Evolutionary conservation across 1,284 basidiomycete genomes (phyloP).

Genomic region (Ceratobasidium sp.): DNA sequence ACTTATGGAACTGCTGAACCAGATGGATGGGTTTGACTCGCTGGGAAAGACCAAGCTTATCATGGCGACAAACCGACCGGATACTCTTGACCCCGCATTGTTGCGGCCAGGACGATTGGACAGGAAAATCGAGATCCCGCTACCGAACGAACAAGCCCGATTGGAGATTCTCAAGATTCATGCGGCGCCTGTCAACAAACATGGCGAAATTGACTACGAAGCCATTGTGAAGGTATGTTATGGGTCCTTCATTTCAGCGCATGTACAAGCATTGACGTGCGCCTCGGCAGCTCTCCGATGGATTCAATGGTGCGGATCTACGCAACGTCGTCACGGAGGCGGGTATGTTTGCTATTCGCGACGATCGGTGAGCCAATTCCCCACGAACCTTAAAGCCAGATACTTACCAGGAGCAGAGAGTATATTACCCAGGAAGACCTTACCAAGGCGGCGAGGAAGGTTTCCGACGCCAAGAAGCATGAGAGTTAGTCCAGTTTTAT

Average conservation of each 20-base stretch:
- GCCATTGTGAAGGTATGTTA: constrained; percentile 89
- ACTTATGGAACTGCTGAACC: constrained; percentile 99
- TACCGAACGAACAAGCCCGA: constrained; percentile 95
- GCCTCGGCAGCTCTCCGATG: constrained; percentile 78
- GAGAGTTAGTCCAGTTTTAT: constrained; percentile 72
- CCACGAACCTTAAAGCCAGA: not conserved
- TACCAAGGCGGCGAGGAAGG: constrained; percentile 97
- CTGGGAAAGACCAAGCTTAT: constrained; percentile 97
- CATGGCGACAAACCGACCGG: constrained; percentile 98
- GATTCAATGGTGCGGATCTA: constrained; percentile 96
- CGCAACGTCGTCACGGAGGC: constrained; percentile 98
- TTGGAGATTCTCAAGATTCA: constrained; percentile 99
- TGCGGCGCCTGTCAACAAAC: constrained; percentile 93
- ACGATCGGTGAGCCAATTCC: constrained; percentile 75
- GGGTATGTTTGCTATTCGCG: constrained; percentile 99
- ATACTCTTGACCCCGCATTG: constrained; percentile 97
- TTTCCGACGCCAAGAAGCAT: constrained; percentile 96
- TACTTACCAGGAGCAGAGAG: constrained; percentile 67
- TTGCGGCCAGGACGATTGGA: constrained; percentile 96
- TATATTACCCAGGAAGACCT: constrained; percentile 95
- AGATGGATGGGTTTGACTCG: constrained; percentile 99
- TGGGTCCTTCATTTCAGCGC: not conserved
- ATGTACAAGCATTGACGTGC: constrained; percentile 22
- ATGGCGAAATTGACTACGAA: constrained; percentile 95
- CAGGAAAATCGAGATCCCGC: constrained; percentile 97